A percentile compares a stretch with the other conserved stretches of the same genome.
These are phyloP conservation scores for Leccinum huronense DNA, from an alignment of 1,284 basidiomycete genomes.

Conservation along the genomic window DNA sequence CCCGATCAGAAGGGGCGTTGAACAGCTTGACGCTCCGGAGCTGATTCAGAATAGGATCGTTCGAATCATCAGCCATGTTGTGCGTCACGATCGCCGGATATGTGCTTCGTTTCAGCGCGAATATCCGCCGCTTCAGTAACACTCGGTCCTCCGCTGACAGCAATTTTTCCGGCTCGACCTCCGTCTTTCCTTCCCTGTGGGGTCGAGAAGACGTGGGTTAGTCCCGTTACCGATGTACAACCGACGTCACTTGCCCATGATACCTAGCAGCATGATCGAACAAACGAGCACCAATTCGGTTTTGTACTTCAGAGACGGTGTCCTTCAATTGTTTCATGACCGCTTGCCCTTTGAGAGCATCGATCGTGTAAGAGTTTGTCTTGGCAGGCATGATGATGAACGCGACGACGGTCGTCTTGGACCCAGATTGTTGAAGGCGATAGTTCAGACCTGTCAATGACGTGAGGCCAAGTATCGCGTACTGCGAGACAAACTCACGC, in stretches of 20 bases:
- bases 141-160: slow-evolving; percentile 92
- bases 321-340: slow-evolving; percentile 96
- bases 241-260: slow-evolving; percentile 61
- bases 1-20: slow-evolving; percentile 79
- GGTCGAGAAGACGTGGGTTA: slow-evolving; percentile 7
- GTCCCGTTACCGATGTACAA: background rate
- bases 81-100: slow-evolving; percentile 94
- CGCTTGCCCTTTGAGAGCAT: slow-evolving; percentile 97
- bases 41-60: slow-evolving; percentile 93
- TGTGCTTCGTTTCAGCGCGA: slow-evolving; percentile 91
- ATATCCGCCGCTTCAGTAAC: slow-evolving; percentile 94
- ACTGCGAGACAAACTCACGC: slow-evolving; percentile 44
- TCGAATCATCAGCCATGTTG: slow-evolving; percentile 94
- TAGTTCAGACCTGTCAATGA: slow-evolving; percentile 68
- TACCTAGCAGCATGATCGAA: slow-evolving; percentile 95
- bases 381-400: slow-evolving; percentile 99
- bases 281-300: slow-evolving; percentile 85
- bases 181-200: slow-evolving; percentile 70
- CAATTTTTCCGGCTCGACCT: slow-evolving; percentile 73
- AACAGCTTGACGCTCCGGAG: slow-evolving; percentile 92
- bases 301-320: slow-evolving; percentile 93
- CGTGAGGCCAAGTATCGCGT: slow-evolving; percentile 5
- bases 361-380: slow-evolving; percentile 95
- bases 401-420: slow-evolving; percentile 86
- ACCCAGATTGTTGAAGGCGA: slow-evolving; percentile 78